A percentile compares a stretch with the other conserved stretches of the same genome.
Evolutionary conservation across 768 basidiomycete species (phyloP).

Genomic region (Rhizopogon roseolus): DNA sequence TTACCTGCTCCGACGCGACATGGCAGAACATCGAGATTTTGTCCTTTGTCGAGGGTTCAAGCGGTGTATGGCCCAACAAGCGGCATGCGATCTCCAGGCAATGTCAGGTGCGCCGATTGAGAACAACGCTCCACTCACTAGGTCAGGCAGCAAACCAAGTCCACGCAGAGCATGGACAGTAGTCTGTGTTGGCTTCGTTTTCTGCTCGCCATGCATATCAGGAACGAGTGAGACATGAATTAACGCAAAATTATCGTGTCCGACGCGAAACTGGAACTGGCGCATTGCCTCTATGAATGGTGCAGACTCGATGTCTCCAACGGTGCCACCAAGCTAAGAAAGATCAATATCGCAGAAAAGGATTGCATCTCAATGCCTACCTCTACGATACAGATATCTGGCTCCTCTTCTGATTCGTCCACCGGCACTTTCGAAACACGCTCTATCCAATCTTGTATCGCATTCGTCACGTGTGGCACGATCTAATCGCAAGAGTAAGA

Average conservation of each 20-base stretch:
- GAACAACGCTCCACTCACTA: conserved; percentile 44
- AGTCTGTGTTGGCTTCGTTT: conserved; percentile 98
- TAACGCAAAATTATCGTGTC: conserved; percentile 93
- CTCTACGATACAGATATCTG: conserved; percentile 97
- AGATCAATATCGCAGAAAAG: conserved; percentile 1
- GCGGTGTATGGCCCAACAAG: conserved; percentile 69
- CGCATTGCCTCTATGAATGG: conserved; percentile 98
- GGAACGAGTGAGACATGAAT: conserved; percentile 98
- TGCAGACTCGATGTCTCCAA: conserved; percentile 97
- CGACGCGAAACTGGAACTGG: conserved; percentile 99
- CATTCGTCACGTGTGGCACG: conserved; percentile 94
- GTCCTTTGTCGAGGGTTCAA: conserved; percentile 82
- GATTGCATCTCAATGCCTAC: conserved; percentile 35
- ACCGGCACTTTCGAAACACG: conserved; percentile 92
- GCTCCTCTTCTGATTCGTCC: conserved; percentile 87
- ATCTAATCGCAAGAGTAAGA: conserved; percentile 44
- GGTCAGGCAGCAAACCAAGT: conserved; percentile 86
- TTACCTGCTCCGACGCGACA: conserved; percentile 81
- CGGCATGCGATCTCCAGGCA: conserved; percentile 83
- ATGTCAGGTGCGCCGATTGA: not conserved
- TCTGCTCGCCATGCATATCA: conserved; percentile 97
- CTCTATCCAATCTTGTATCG: conserved; percentile 98
- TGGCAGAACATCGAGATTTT: conserved; percentile 99
- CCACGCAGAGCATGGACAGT: conserved; percentile 92
- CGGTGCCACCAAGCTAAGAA: conserved; percentile 90